phyloP scores from a whole-genome alignment of 495 filamentous ascomycete species.

The Recurvomyces mirabilis region DNA sequence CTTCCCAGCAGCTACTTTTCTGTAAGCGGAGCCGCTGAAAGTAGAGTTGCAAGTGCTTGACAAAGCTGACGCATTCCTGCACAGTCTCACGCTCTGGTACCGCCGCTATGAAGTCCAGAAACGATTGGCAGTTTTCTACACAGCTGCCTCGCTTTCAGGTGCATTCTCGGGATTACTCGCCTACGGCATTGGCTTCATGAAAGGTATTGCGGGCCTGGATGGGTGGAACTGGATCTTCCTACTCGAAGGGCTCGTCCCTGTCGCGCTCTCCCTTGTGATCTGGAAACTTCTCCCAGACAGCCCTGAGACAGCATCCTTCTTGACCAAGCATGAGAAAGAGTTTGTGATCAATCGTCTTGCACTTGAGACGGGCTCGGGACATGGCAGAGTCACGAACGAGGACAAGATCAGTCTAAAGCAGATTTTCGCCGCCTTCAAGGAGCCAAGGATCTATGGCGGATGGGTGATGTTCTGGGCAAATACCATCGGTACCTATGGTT shows the following conservation, averaged over 20 bases:
- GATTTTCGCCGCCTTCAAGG: slow-evolving; percentile 8
- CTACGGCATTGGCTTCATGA: slow-evolving; percentile 57
- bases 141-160: slow-evolving; percentile 52
- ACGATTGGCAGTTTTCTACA: slow-evolving; percentile 62
- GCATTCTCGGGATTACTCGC: slow-evolving; percentile 63
- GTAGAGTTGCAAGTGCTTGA: no score
- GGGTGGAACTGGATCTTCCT: slow-evolving; percentile 51
- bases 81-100: slow-evolving; percentile 51
- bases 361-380: slow-evolving; percentile 29
- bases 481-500: slow-evolving; percentile 27
- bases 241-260: neutral
- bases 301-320: slow-evolving; percentile 51
- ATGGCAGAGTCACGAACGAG: slow-evolving; percentile 10
- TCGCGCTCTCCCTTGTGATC: slow-evolving; percentile 1
- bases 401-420: slow-evolving; percentile 8
- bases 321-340: slow-evolving; percentile 31
- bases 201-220: slow-evolving; percentile 48
- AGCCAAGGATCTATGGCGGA: slow-evolving; percentile 6
- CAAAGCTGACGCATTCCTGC: no score
- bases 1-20: slow-evolving; percentile 64
- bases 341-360: slow-evolving; percentile 41
- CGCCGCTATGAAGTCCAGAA: slow-evolving; percentile 51
- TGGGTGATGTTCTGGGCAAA: slow-evolving; percentile 14
- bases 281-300: slow-evolving; percentile 37
- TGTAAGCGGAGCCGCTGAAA: no score